These are phyloP conservation scores for Rhizodiscina lignyota DNA, from an alignment of 495 filamentous ascomycete genomes.

Conservation along the genomic window DNA sequence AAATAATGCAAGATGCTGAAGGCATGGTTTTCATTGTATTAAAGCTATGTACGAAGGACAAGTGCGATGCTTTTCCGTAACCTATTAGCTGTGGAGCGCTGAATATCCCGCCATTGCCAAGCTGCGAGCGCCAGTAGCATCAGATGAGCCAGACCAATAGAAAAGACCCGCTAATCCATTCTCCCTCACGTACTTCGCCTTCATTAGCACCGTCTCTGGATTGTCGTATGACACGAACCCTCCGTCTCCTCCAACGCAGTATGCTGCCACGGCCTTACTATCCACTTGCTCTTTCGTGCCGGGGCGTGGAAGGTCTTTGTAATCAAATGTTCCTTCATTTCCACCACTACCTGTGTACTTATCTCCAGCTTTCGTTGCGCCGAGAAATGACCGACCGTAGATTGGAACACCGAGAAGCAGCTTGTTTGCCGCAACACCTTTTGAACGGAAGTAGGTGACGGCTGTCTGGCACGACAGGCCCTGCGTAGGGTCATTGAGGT, in stretches of 20 bases:
- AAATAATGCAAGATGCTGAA: no score
- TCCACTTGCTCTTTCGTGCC: conserved; percentile 56
- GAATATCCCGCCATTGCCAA: not conserved
- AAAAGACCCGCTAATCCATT: conserved; percentile 69
- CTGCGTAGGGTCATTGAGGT: conserved; percentile 22
- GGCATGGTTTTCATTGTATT: no score
- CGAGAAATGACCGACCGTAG: conserved; percentile 69
- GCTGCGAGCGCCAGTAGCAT: conserved; percentile 30
- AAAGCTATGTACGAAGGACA: no score
- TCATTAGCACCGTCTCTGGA: conserved; percentile 65
- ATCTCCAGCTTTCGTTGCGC: conserved; percentile 45
- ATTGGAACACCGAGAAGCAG: conserved; percentile 67
- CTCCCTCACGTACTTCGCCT: conserved; percentile 64
- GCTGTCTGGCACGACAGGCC: conserved; percentile 48
- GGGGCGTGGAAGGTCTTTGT: conserved; percentile 55
- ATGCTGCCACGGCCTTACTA: conserved; percentile 49
- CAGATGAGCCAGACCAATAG: conserved; percentile 82
- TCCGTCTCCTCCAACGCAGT: conserved; percentile 63
- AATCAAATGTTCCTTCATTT: conserved; percentile 73
- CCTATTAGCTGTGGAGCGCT: not conserved
- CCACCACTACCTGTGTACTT: conserved; percentile 47
- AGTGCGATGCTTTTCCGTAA: no score
- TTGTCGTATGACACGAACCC: conserved; percentile 84
- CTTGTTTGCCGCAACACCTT: conserved; percentile 55
- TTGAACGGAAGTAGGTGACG: conserved; percentile 45